Conservation (phyloP, 768 basidiomycete genomes). For the Mrakia blollopis region DNA sequence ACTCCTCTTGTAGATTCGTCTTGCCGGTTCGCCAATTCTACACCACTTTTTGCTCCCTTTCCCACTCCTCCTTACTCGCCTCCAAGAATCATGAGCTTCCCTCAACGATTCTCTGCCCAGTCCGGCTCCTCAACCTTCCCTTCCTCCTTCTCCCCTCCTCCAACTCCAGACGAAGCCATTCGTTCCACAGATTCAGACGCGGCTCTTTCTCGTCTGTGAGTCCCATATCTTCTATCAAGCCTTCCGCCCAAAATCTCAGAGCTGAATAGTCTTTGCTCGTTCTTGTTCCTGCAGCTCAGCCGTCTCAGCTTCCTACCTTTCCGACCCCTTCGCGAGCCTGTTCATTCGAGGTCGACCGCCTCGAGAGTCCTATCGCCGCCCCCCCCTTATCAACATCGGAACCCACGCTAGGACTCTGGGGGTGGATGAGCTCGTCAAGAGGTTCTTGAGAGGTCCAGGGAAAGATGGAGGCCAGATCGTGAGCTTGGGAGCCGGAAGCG, state of each 20-base stretch:
- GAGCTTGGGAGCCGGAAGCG: conserved; percentile 92
- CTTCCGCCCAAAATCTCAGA: background rate
- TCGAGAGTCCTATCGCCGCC: conserved; percentile 58
- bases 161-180: conserved; percentile 41
- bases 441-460: conserved; percentile 53
- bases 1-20: too few species aligned
- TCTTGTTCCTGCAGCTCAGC: background rate
- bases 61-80: background rate
- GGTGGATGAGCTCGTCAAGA: conserved; percentile 68
- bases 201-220: conserved; percentile 43
- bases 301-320: conserved; percentile 59
- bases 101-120: conserved; percentile 3
- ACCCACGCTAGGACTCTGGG: conserved; percentile 79
- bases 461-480: conserved; percentile 70
- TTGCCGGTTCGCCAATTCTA: too few species aligned
- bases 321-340: conserved; percentile 64
- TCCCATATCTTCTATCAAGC: background rate
- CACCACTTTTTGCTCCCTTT: background rate
- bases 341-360: conserved; percentile 59
- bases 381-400: conserved; percentile 91
- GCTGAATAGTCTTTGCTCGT: background rate
- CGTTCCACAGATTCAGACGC: conserved; percentile 45
- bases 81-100: background rate
- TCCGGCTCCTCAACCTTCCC: background rate
- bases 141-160: conserved; percentile 1